Conservation (phyloP, 352 stramenopile species). For the Phytophthora multivora region DNA sequence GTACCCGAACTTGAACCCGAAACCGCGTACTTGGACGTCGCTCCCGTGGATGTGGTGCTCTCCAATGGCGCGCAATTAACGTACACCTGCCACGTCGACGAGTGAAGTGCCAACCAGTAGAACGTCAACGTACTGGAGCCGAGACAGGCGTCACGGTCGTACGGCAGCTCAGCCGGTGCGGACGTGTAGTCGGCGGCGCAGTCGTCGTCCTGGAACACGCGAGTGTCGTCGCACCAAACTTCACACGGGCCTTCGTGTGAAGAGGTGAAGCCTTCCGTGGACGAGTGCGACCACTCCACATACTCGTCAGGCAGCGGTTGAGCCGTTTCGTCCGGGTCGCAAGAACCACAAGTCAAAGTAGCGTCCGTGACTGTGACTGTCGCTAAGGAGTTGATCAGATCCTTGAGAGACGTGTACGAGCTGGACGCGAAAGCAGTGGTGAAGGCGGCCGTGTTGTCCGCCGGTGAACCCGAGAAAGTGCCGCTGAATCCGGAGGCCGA, state of each 20-base stretch:
- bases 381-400: slow-evolving; percentile 22
- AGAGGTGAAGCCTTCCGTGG: slow-evolving; percentile 35
- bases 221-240: slow-evolving; percentile 49
- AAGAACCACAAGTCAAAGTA: slow-evolving; percentile 34
- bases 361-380: slow-evolving; percentile 25
- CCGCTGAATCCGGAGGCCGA: slow-evolving; percentile 30
- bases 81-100: slow-evolving; percentile 46
- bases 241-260: slow-evolving; percentile 49
- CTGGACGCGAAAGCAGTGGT: slow-evolving; percentile 30
- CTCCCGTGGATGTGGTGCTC: slow-evolving; percentile 21
- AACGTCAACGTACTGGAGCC: slow-evolving; percentile 33
- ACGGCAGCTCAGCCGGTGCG: slow-evolving; percentile 35
- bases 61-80: slow-evolving; percentile 32
- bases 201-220: slow-evolving; percentile 48
- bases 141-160: slow-evolving; percentile 33
- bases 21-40: background rate
- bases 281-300: slow-evolving; percentile 34
- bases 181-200: slow-evolving; percentile 39
- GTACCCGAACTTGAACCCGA: slow-evolving; percentile 4
- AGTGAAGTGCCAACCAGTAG: slow-evolving; percentile 46
- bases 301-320: slow-evolving; percentile 24
- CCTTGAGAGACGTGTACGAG: slow-evolving; percentile 35
- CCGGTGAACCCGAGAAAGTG: slow-evolving; percentile 23
- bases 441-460: slow-evolving; percentile 32
- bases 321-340: slow-evolving; percentile 30